Evolutionary conservation across 2,329 filamentous ascomycete species (phyloP).

Genomic region (Thielaviopsis punctulata): DNA sequence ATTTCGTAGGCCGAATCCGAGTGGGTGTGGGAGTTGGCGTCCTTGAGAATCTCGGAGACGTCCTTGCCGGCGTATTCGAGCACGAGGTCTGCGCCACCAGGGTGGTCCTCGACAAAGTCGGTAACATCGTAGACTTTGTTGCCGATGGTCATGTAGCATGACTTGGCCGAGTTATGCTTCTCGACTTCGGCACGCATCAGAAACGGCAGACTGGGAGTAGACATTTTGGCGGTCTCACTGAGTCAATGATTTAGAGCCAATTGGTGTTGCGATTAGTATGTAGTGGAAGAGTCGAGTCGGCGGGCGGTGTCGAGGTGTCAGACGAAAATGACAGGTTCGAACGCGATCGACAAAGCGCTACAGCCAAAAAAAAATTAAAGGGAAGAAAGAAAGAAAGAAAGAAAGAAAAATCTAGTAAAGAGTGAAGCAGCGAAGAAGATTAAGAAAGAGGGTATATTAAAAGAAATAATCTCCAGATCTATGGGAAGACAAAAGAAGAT

Average conservation of each 20-base stretch:
- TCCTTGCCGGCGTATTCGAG: constrained; percentile 60
- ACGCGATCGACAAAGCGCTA: not conserved
- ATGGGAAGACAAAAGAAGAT: constrained; percentile 5
- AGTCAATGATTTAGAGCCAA: not conserved
- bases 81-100: constrained; percentile 75
- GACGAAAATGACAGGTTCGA: not conserved
- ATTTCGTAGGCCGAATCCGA: constrained; percentile 68
- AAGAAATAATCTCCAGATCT: not conserved
- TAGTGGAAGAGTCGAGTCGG: not conserved
- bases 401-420: not conserved
- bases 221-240: constrained; percentile 35
- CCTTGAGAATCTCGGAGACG: constrained; percentile 36
- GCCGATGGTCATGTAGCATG: constrained; percentile 85
- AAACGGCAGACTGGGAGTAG: constrained; percentile 49
- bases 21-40: constrained; percentile 51
- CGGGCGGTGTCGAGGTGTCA: not conserved
- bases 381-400: not conserved
- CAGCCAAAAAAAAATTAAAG: constrained; percentile 1
- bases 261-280: not conserved
- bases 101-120: constrained; percentile 76
- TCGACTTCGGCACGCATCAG: constrained; percentile 68
- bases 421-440: not conserved
- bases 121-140: constrained; percentile 90
- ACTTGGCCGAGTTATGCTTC: constrained; percentile 60
- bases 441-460: not conserved